A percentile compares a stretch with the other conserved stretches of the same genome.
Evolutionary conservation across 1,284 basidiomycete genomes (phyloP).

Genomic region (Marasmius sp.): DNA sequence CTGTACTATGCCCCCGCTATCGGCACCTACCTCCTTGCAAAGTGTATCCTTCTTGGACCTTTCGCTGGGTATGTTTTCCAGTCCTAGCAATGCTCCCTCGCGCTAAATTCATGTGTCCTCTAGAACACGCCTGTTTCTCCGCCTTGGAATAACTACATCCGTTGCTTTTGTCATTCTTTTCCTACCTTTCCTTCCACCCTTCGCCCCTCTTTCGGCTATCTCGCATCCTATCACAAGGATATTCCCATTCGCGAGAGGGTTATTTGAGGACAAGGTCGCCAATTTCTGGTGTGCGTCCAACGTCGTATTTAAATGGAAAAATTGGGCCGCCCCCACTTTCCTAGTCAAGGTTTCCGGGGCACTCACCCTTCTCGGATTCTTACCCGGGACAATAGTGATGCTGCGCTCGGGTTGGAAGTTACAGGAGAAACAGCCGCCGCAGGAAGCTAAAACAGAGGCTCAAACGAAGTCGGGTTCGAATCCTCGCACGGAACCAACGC

Average conservation of each 20-base stretch:
- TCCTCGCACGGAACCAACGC: constrained; percentile 29
- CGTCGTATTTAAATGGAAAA: constrained; percentile 82
- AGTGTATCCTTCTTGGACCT: constrained; percentile 73
- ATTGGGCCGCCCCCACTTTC: constrained; percentile 43
- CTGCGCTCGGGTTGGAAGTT: constrained; percentile 48
- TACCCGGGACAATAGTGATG: constrained; percentile 59
- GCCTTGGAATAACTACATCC: constrained; percentile 60
- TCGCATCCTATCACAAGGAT: constrained; percentile 77
- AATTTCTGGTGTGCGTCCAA: constrained; percentile 96
- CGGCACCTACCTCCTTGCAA: constrained; percentile 81
- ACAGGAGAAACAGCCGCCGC: constrained; percentile 15
- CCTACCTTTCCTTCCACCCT: constrained; percentile 69
- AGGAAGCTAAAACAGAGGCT: constrained; percentile 13
- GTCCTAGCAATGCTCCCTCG: neutral
- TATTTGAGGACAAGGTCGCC: constrained; percentile 96
- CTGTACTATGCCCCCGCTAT: constrained; percentile 92
- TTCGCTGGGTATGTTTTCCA: constrained; percentile 56
- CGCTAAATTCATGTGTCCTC: constrained; percentile 9
- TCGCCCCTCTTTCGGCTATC: constrained; percentile 48
- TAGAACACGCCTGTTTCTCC: constrained; percentile 66
- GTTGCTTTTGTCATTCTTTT: constrained; percentile 72
- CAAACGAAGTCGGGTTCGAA: constrained; percentile 1
- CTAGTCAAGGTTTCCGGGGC: constrained; percentile 59
- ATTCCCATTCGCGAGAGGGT: constrained; percentile 86
- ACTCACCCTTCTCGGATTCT: constrained; percentile 64